These are phyloP conservation scores for Cladosporium austrohemisphaericum DNA, from an alignment of 2,329 filamentous ascomycete species.

Conservation along the genomic window DNA sequence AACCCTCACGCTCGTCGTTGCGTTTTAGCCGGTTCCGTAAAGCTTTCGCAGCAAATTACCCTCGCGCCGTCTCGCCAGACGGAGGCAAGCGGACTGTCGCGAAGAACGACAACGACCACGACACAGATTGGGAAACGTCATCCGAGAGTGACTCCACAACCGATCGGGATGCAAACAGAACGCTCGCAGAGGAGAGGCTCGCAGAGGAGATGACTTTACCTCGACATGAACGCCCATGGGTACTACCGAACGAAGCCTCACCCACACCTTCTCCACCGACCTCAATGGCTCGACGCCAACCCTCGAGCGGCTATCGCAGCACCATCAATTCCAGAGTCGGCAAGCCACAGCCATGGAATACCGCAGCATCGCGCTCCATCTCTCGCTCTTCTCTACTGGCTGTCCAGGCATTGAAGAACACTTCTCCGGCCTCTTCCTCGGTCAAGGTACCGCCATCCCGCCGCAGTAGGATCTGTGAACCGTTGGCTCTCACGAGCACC, in stretches of 20 bases:
- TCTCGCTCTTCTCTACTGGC: background rate
- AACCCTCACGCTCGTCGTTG: slow-evolving; percentile 24
- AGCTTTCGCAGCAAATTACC: slow-evolving; percentile 28
- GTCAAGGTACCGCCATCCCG: background rate
- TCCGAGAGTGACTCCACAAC: background rate
- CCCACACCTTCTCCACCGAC: slow-evolving; percentile 34
- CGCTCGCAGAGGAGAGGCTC: slow-evolving; percentile 12
- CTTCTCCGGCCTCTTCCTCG: background rate
- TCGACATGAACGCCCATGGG: slow-evolving; percentile 29
- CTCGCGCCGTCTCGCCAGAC: slow-evolving; percentile 26
- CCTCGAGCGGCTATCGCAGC: slow-evolving; percentile 11
- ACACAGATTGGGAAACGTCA: slow-evolving; percentile 18
- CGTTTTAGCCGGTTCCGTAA: slow-evolving; percentile 27
- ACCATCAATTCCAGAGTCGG: background rate
- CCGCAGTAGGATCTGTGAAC: slow-evolving; percentile 24
- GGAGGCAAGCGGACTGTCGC: too few species aligned
- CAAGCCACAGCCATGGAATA: background rate
- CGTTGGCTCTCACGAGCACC: slow-evolving; percentile 25
- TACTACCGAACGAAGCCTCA: slow-evolving; percentile 32
- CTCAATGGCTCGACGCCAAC: slow-evolving; percentile 18
- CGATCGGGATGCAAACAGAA: background rate
- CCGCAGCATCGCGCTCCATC: background rate
- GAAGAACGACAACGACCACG: slow-evolving; percentile 21
- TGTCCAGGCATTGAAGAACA: slow-evolving; percentile 1
- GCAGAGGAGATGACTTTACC: slow-evolving; percentile 27